Percentiles rank a stretch among this genome's conserved stretches.
Conservation (phyloP, 495 filamentous ascomycete species). For the Hypoxylon rickii region DNA sequence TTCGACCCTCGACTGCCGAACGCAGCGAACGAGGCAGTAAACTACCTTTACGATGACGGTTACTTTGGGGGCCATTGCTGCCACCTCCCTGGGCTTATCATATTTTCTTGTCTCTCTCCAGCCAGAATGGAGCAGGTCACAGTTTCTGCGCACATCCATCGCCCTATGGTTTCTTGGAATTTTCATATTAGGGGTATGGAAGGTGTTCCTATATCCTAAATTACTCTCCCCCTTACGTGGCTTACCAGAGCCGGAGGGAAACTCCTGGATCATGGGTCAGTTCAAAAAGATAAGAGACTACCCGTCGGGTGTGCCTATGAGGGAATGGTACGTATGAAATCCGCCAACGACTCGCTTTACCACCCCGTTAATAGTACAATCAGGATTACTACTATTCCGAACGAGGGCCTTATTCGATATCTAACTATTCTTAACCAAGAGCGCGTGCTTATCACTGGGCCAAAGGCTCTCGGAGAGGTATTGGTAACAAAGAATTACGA, state of each 20-base stretch:
- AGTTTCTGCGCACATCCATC: conserved; percentile 32
- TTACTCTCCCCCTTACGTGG: conserved; percentile 72
- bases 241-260: conserved; percentile 61
- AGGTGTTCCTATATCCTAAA: conserved; percentile 67
- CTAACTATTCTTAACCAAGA: conserved; percentile 70
- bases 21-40: background rate
- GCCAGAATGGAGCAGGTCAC: conserved; percentile 30
- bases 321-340: conserved; percentile 63
- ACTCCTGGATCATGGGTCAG: conserved; percentile 58
- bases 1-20: background rate
- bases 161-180: conserved; percentile 34
- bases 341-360: background rate
- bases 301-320: conserved; percentile 63
- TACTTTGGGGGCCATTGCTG: conserved; percentile 30
- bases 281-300: conserved; percentile 57
- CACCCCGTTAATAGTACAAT: conserved; percentile 11
- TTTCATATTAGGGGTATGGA: conserved; percentile 48
- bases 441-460: conserved; percentile 65
- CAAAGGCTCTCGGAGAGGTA: conserved; percentile 70
- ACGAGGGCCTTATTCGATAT: conserved; percentile 86
- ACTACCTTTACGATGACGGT: conserved; percentile 26
- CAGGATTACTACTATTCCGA: conserved; percentile 72
- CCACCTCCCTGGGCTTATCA: conserved; percentile 34
- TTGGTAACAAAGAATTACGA: conserved; percentile 74
- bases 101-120: conserved; percentile 41